Base-by-base conservation (phyloP, 2,329 filamentous ascomycete genomes). In the Dothideomycetes sp. region DNA sequence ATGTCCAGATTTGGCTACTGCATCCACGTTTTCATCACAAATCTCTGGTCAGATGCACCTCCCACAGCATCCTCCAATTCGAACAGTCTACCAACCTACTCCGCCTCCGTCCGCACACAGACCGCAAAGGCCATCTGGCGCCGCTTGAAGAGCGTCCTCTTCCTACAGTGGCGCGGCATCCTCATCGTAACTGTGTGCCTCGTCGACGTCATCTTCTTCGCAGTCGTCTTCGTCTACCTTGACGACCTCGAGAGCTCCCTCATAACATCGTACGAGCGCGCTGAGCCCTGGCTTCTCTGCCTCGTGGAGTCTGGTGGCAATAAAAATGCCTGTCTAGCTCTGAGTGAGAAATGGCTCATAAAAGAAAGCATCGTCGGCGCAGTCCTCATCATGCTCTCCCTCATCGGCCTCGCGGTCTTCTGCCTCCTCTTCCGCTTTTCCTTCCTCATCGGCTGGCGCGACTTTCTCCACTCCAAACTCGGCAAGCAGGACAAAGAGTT, bases 91-190 rank as follows among this genome's bases (percentile, higher is more conserved):
- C 84, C 84, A 0, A 81, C 80, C 0, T 88, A 88, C 62, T 73
- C 75, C 10, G 77, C 75, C 54, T 94, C 85, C 58, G 65, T 88
- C 41, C 75, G 75, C 46, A 84, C 79, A n/a, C 75, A 87, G 56
- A 84, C 84, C 7, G 86, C 88, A 9, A 77, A 84, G 39, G 87
- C 93, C 53, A 85, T 93, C 2, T 95, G 93, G 57, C 79, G 84
- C 47, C 79, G 91, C 51, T 76, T 98, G 29, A 79, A 79, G 47
- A 81, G 87, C 49, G 87, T 96, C 14, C 74, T 98, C 29, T 78
- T 84, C 56, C 75, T 96, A 3, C 91, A 98, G 61, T 98, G 91
- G 91, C 77, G 89, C 50, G 89, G 88, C 33, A 89, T 95, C 44
- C 76, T 79, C 32, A 84, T 96, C 45, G 87, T 95, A 11, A 68